Percentiles rank a stretch among this genome's conserved stretches.
Conservation (phyloP, 768 basidiomycete genomes). For the Mrakia frigida region DNA sequence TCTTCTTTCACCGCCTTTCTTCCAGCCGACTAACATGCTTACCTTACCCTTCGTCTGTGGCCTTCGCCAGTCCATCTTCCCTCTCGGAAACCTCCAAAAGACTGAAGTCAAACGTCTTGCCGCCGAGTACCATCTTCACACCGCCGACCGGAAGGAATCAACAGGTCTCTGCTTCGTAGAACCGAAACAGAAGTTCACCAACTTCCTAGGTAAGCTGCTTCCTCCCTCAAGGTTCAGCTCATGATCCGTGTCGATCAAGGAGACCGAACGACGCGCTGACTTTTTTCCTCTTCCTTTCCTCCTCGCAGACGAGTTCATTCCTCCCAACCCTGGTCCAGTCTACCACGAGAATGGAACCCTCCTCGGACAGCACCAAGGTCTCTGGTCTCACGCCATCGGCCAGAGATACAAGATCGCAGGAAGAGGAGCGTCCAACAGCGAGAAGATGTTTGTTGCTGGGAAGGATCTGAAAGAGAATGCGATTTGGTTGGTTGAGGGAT, state of each 20-base stretch:
- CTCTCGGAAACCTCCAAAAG: conserved; percentile 65
- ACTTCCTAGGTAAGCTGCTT: conserved; percentile 62
- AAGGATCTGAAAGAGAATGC: conserved; percentile 63
- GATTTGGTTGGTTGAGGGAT: conserved; percentile 69
- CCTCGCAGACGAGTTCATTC: conserved; percentile 54
- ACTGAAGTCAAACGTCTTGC: conserved; percentile 69
- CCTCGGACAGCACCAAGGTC: conserved; percentile 62
- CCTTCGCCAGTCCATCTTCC: conserved; percentile 60
- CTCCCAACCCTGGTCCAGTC: conserved; percentile 54
- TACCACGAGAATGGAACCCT: conserved; percentile 56
- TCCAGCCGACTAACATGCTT: not conserved
- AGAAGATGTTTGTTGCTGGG: conserved; percentile 63
- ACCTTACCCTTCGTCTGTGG: not conserved
- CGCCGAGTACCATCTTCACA: conserved; percentile 57
- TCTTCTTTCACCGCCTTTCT: not conserved
- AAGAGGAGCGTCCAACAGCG: conserved; percentile 42
- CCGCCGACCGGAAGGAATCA: conserved; percentile 71
- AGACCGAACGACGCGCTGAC: not conserved
- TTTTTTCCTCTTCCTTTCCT: not conserved
- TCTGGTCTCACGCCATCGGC: conserved; percentile 83
- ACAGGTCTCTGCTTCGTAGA: conserved; percentile 96
- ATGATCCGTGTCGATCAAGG: not conserved
- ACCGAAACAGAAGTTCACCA: conserved; percentile 62
- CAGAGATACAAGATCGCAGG: conserved; percentile 68
- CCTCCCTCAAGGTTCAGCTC: too few relatives aligned